These are phyloP conservation scores for Helianthus tuberosus DNA, from an alignment of 129 eudicot genomes.

Conservation along the genomic window DNA sequence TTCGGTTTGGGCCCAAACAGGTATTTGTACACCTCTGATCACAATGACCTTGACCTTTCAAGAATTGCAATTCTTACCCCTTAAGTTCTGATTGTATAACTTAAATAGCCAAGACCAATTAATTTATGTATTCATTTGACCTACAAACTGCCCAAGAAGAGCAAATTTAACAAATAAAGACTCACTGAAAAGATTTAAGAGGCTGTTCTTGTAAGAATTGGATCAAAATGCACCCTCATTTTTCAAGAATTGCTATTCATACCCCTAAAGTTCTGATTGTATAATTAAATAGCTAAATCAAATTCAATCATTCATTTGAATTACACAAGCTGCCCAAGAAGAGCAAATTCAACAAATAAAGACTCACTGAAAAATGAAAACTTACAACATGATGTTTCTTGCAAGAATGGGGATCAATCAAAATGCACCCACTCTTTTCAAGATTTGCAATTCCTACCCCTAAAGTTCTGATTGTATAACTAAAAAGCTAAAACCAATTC, in stretches of 20 bases:
- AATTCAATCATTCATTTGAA: too few species aligned
- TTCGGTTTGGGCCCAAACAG: too few species aligned
- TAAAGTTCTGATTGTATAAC: slow-evolving; percentile 23
- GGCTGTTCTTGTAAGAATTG: slow-evolving; percentile 41
- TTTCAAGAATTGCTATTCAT: too few species aligned
- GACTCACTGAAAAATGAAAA: too few species aligned
- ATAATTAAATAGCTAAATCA: too few species aligned
- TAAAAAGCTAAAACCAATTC: slow-evolving; percentile 32
- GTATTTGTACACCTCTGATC: too few species aligned
- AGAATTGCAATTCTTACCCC: neutral
- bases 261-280: too few species aligned
- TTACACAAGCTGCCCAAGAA: too few species aligned
- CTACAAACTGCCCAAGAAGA: slow-evolving; percentile 39
- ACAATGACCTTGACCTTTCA: slow-evolving; percentile 17
- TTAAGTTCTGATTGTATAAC: slow-evolving; percentile 21
- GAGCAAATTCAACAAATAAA: too few species aligned
- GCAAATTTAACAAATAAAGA: slow-evolving; percentile 40
- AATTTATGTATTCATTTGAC: slow-evolving; percentile 23
- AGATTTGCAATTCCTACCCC: slow-evolving; percentile 1
- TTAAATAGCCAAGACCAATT: slow-evolving; percentile 12
- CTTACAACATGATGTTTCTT: too few species aligned
- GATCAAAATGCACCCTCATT: too few species aligned
- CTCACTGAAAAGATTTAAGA: slow-evolving; percentile 44
- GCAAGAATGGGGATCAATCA: too few species aligned
- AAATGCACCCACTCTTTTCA: slow-evolving; percentile 25